Evolutionary conservation across 2,329 filamentous ascomycete species (phyloP).

Genomic region (Lecanosticta acicola): DNA sequence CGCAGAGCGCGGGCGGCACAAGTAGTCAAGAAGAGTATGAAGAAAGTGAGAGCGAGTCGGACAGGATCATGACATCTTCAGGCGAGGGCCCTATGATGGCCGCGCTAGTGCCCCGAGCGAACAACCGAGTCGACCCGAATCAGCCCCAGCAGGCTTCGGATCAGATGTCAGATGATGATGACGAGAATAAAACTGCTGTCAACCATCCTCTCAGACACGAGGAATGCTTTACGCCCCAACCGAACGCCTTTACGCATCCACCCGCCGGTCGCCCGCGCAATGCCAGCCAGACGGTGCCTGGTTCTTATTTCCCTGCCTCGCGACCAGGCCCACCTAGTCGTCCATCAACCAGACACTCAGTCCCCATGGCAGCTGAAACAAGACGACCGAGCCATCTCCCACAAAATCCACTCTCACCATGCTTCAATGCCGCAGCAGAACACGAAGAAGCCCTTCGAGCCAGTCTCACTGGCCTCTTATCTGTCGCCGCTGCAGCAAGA

Average conservation of each 20-base stretch:
- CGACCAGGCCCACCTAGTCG: conserved; percentile 28
- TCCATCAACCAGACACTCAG: conserved; percentile 28
- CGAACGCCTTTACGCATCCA: conserved; percentile 86
- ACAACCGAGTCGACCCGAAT: conserved; percentile 15
- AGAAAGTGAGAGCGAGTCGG: conserved; percentile 86
- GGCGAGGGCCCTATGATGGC: conserved; percentile 49
- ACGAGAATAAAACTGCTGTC: conserved; percentile 78
- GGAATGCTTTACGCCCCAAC: conserved; percentile 70
- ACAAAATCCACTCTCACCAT: conserved; percentile 66
- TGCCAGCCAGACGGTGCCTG: conserved; percentile 44
- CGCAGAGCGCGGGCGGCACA: conserved; percentile 41
- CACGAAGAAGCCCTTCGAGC: conserved; percentile 90
- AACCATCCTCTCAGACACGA: conserved; percentile 55
- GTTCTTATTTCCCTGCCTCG: conserved; percentile 40
- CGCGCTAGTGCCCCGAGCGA: conserved; percentile 26
- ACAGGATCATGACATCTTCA: conserved; percentile 61
- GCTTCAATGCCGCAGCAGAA: conserved; percentile 63
- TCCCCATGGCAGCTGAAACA: conserved; percentile 32
- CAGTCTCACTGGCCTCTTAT: conserved; percentile 88
- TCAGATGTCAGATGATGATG: conserved; percentile 40
- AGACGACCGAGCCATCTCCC: conserved; percentile 47
- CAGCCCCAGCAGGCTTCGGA: conserved; percentile 31
- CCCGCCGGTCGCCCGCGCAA: conserved; percentile 52
- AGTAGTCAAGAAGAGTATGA: conserved; percentile 95
- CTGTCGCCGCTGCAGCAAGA: conserved; percentile 86